Percentiles rank a stretch among this genome's conserved stretches.
phyloP scores from a whole-genome alignment of 2,329 filamentous ascomycete species.

The Beauveria varroae region DNA sequence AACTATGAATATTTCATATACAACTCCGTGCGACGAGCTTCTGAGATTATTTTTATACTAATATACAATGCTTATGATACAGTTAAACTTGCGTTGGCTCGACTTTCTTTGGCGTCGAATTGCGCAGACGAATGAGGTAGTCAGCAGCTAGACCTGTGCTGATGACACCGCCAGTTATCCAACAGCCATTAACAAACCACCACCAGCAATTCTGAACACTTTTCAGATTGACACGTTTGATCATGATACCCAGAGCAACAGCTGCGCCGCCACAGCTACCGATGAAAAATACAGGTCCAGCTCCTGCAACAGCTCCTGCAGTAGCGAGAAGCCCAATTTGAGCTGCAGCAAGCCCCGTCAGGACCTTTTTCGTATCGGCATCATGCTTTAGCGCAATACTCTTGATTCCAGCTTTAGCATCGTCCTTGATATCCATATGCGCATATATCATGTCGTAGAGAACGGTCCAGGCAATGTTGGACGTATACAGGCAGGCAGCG shows the following conservation, averaged over 20 bases:
- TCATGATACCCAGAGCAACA: slow-evolving; percentile 57
- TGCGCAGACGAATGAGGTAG: slow-evolving; percentile 47
- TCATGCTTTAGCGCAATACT: slow-evolving; percentile 78
- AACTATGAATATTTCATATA: slow-evolving; percentile 1
- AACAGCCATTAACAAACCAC: slow-evolving; percentile 68
- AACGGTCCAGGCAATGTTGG: slow-evolving; percentile 79
- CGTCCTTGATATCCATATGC: slow-evolving; percentile 84
- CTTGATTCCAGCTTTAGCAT: slow-evolving; percentile 80
- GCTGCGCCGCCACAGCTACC: slow-evolving; percentile 60
- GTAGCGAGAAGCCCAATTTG: slow-evolving; percentile 64
- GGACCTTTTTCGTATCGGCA: slow-evolving; percentile 65
- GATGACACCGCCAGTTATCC: slow-evolving; percentile 58
- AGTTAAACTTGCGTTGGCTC: background rate
- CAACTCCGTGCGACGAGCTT: background rate
- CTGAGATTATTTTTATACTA: background rate
- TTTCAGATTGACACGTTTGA: slow-evolving; percentile 58
- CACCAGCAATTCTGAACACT: slow-evolving; percentile 64
- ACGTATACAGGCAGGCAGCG: slow-evolving; percentile 63
- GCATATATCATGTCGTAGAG: slow-evolving; percentile 92
- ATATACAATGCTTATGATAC: slow-evolving; percentile 1
- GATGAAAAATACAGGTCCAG: slow-evolving; percentile 60
- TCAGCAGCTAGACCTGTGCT: slow-evolving; percentile 51
- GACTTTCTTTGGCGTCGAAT: slow-evolving; percentile 15
- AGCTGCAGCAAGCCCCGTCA: slow-evolving; percentile 60
- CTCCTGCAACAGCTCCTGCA: slow-evolving; percentile 60